Base-by-base conservation (phyloP, 2,329 filamentous ascomycete genomes). In the Massarina eburnea region DNA sequence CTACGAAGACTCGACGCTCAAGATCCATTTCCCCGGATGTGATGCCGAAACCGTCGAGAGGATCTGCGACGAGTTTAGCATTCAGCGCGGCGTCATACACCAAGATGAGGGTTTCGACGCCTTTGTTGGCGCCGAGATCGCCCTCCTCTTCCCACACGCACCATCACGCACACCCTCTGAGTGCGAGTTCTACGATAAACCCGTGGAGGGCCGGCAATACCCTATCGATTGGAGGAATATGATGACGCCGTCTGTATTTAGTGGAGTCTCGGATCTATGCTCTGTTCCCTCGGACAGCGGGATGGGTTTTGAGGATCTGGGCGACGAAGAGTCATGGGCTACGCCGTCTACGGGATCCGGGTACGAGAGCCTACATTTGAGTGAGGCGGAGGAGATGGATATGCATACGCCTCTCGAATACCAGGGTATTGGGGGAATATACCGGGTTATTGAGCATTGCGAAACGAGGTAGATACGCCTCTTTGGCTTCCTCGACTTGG, bases 21-120 rank as follows among this genome's bases (percentile, higher is more conserved):
- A 91, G 26, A 84, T 97, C 2, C 86, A 91, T 22, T 97, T 99
- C 62, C 91, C 91, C 0, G 94, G 94, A 3, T 91, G 94, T 51
- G 92, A 97, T 61, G 84, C 84, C 1, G 82, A 85, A 14, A 89
- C 88, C 0, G 87, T 96, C 0, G 89, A 95, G 64, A 77, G 79
- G 3, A 79, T 99, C 1, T 96, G 91, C 66, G 83, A 89, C 37
- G 94, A 99, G 66, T 79, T 95, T 9, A 88, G 87, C n/a, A 79
- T 99, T 7, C 83, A 85, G 51, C 80, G 90, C 42, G 94, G 94
- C 1, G 74, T 88, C 3, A 81, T 97, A 3, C 75, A 80, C 10
- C 86, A 97, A 72, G 94, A 97, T 54, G 77, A 80, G 24, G 84
- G 86, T 15, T 95, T 95, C 58, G 82, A 89, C 44, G 62, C 70